phyloP scores from a whole-genome alignment of 2,329 filamentous ascomycete genomes.

The Fusarium citri region DNA sequence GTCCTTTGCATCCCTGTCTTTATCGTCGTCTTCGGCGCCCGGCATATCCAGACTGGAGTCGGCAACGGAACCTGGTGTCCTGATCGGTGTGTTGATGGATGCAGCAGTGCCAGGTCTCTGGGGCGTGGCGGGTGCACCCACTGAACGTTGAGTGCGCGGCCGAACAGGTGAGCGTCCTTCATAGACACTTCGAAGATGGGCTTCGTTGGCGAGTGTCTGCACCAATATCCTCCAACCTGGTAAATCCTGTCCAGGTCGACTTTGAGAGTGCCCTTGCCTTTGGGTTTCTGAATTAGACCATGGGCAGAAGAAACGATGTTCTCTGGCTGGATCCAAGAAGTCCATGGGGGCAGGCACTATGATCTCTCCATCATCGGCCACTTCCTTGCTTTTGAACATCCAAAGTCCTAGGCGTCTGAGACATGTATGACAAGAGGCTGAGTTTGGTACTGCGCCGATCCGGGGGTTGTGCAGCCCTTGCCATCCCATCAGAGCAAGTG shows the following conservation, averaged over 20 bases:
- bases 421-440: slow-evolving; percentile 85
- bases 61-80: slow-evolving; percentile 17
- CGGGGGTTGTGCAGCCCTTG: slow-evolving; percentile 69
- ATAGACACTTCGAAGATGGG: slow-evolving; percentile 60
- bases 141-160: slow-evolving; percentile 22
- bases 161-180: slow-evolving; percentile 46
- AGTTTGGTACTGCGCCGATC: slow-evolving; percentile 73
- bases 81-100: slow-evolving; percentile 33
- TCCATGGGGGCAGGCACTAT: slow-evolving; percentile 72
- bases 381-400: slow-evolving; percentile 86
- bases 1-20: slow-evolving; percentile 67
- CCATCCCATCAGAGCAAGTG: slow-evolving; percentile 81
- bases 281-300: slow-evolving; percentile 77
- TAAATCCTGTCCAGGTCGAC: slow-evolving; percentile 52
- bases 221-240: slow-evolving; percentile 68
- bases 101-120: slow-evolving; percentile 32
- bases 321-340: slow-evolving; percentile 73
- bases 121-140: slow-evolving; percentile 38
- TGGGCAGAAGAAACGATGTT: slow-evolving; percentile 87
- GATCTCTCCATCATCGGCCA: slow-evolving; percentile 64
- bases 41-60: slow-evolving; percentile 11
- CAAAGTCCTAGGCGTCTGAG: slow-evolving; percentile 90
- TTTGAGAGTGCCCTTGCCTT: slow-evolving; percentile 53
- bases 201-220: slow-evolving; percentile 68
- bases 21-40: slow-evolving; percentile 55